Evolutionary conservation across 768 basidiomycete genomes (phyloP).

Genomic region (Kwoniella pini): DNA sequence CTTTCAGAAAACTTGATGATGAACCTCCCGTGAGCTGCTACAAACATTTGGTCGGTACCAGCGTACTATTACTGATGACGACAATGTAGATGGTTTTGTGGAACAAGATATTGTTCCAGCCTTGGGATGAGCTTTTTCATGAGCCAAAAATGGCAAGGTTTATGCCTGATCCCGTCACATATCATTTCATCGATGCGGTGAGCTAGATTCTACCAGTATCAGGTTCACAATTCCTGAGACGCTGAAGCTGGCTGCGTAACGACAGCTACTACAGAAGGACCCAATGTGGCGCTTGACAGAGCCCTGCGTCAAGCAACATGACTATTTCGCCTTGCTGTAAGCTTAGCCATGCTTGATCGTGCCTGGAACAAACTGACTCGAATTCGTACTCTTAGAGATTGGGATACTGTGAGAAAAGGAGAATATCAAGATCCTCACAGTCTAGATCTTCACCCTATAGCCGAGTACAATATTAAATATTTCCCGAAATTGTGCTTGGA

Average conservation of each 20-base stretch:
- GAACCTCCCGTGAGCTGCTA: constrained; percentile 28
- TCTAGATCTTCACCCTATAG: constrained; percentile 61
- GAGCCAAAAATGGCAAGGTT: constrained; percentile 57
- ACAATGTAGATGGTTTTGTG: constrained; percentile 22
- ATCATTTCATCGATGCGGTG: constrained; percentile 91
- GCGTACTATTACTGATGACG: neutral
- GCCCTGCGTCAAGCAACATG: constrained; percentile 88
- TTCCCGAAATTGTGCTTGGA: constrained; percentile 96
- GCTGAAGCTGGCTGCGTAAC: neutral
- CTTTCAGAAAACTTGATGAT: constrained; percentile 37
- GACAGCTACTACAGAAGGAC: constrained; percentile 85
- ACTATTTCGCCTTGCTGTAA: constrained; percentile 92
- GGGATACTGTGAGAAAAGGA: constrained; percentile 69
- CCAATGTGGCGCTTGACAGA: constrained; percentile 88
- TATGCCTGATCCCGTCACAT: constrained; percentile 92
- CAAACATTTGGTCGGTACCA: neutral
- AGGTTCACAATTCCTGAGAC: neutral
- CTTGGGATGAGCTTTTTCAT: constrained; percentile 37
- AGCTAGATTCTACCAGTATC: constrained; percentile 46
- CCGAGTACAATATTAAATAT: constrained; percentile 94
- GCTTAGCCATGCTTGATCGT: no score
- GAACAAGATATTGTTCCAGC: constrained; percentile 74
- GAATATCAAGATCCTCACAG: constrained; percentile 58
- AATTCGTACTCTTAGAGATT: constrained; percentile 51
- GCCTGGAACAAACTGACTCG: neutral